Base-by-base conservation (phyloP, 257 asterid genomes). In the Ligustrum vulgare region DNA sequence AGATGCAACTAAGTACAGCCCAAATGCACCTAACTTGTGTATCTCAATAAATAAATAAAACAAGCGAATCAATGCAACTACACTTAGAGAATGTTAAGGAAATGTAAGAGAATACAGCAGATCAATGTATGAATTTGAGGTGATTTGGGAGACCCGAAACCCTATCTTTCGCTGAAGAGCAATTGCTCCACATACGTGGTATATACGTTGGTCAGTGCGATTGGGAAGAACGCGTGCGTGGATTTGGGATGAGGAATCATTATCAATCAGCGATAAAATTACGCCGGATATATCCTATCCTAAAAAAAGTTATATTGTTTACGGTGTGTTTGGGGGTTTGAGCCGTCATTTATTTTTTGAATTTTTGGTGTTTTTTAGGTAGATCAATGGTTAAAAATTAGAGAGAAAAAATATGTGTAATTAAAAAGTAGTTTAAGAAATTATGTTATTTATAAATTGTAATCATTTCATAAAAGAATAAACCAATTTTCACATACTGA, bases 101-200 rank as follows among this genome's bases (percentile, higher is more conserved):
- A 80, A 80, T 35, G 68, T 74, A 72, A 78, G 70, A 64, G 68
- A 79, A 32, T 49, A 80, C 72, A 63, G 86, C 62, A 82, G 85
- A 82, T 82, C 81, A 81, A 75, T 23, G 45, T 70, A 33, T 58
- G 16, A 54, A 58, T 58, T 58, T 2, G 37, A 36, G 73, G 78
- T 45, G 79, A 68, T 72, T 11, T 65, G 34, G 75, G 15, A 10
- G 47, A 41, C 25, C 36, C 75, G 76, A 75, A 79, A 25, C 83
- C 83, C 84, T 74, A 82, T 56, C 72, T 43, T 60, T 77, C 64
- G 82, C 70, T 72, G 69, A 78, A 67, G 45, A 58, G 66, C 66
- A 22, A 58, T 22, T 58, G 66, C 66, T 13, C 13, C n/a, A 45
- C 54, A 45, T 54, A 18, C 63, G 62, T 25, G 18, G 25, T 2